phyloP scores from a whole-genome alignment of 2,329 filamentous ascomycete species.

The Coniochaeta ligniaria region DNA sequence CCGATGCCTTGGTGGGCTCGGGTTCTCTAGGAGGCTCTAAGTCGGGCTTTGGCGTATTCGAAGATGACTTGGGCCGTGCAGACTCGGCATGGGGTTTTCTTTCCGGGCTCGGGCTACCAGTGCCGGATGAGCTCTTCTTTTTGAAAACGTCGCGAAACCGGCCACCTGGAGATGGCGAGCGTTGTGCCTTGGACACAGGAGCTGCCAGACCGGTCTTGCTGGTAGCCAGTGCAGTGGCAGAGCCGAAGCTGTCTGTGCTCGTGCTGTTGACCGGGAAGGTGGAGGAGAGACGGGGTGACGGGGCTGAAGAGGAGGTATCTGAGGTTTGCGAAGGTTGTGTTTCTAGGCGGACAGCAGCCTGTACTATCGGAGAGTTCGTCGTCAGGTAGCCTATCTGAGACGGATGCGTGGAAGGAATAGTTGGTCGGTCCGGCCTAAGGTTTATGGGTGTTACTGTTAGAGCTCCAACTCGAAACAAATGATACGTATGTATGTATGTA shows the following conservation, averaged over 20 bases:
- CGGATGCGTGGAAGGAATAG: constrained; percentile 46
- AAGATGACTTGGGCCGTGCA: not conserved
- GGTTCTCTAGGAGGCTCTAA: constrained; percentile 3
- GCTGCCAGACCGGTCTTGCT: constrained; percentile 32
- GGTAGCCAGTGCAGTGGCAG: constrained; percentile 19
- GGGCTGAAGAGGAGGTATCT: constrained; percentile 19
- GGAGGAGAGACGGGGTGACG: constrained; percentile 25
- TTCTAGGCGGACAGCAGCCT: constrained; percentile 44
- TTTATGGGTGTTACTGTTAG: constrained; percentile 17
- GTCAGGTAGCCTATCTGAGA: constrained; percentile 64
- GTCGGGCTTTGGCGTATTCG: not conserved
- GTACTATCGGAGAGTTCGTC: constrained; percentile 60
- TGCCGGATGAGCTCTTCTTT: constrained; percentile 41
- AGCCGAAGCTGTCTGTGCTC: constrained; percentile 23
- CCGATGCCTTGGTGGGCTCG: constrained; percentile 5
- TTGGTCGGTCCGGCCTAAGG: constrained; percentile 27
- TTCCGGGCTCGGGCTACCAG: constrained; percentile 23
- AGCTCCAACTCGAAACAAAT: not conserved
- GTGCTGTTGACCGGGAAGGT: constrained; percentile 21
- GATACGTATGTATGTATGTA: not conserved
- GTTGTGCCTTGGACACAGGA: constrained; percentile 37
- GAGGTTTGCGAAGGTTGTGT: constrained; percentile 30
- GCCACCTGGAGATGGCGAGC: constrained; percentile 62
- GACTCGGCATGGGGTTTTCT: constrained; percentile 7
- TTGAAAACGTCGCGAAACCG: constrained; percentile 68